Evolutionary conservation across 176 grass and related monocot genomes (phyloP).

Genomic region (Eremochloa ophiuroides): DNA sequence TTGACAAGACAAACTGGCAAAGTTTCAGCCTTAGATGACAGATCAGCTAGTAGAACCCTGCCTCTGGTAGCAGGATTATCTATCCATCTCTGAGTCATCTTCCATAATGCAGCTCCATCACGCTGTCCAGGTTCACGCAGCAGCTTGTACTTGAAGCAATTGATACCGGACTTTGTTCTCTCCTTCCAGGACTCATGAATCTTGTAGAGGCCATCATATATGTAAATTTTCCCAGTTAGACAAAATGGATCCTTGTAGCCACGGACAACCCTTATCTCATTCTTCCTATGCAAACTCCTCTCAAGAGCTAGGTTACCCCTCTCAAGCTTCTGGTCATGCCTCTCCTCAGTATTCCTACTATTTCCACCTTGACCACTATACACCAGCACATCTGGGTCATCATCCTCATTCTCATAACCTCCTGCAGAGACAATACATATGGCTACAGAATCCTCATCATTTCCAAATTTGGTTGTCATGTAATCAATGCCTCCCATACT

Average conservation of each 20-base stretch:
- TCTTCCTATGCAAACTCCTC: constrained; percentile 61
- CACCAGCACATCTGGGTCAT: constrained; percentile 54
- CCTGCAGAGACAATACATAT: constrained; percentile 70
- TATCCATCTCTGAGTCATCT: constrained; percentile 61
- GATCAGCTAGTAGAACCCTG: constrained; percentile 43
- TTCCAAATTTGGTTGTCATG: constrained; percentile 50
- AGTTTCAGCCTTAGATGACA: constrained; percentile 57
- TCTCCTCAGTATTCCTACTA: constrained; percentile 49
- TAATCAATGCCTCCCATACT: constrained; percentile 73
- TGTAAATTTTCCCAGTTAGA: constrained; percentile 51
- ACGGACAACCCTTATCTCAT: constrained; percentile 70
- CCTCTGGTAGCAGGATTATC: constrained; percentile 55
- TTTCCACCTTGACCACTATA: constrained; percentile 78
- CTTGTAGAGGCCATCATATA: constrained; percentile 84
- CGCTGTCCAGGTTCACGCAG: constrained; percentile 53
- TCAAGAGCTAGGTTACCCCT: constrained; percentile 80
- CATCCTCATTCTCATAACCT: constrained; percentile 69
- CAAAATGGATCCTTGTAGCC: constrained; percentile 57
- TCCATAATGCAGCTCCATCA: constrained; percentile 57
- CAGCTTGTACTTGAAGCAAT: constrained; percentile 72
- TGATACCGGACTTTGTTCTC: constrained; percentile 46
- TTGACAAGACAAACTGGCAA: constrained; percentile 62
- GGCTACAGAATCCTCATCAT: constrained; percentile 47
- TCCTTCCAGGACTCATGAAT: constrained; percentile 67
- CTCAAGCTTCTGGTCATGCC: constrained; percentile 67